A percentile compares a stretch with the other conserved stretches of the same genome.
Conservation (phyloP, 2,329 filamentous ascomycete genomes). For the Apiospora malaysiana region DNA sequence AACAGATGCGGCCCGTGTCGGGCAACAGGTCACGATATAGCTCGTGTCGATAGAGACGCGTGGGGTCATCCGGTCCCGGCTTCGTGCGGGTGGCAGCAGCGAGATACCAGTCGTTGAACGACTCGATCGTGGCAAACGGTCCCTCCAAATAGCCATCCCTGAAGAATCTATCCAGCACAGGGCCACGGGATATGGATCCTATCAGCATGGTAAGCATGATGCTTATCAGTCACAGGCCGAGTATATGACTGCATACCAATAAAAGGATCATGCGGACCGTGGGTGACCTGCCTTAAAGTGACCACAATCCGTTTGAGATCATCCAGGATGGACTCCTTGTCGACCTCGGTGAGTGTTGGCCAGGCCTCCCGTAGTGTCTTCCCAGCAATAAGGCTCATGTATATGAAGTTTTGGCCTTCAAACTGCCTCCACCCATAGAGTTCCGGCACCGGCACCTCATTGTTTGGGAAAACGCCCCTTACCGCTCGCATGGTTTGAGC, state of each 20-base stretch:
- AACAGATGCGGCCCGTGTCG: constrained; percentile 30
- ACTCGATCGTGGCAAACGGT: constrained; percentile 28
- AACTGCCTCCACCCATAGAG: constrained; percentile 26
- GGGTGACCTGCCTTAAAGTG: constrained; percentile 24
- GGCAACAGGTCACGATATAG: constrained; percentile 26
- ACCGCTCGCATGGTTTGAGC: constrained; percentile 26
- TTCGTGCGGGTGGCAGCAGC: constrained; percentile 30
- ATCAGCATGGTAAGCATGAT: not conserved
- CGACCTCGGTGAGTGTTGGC: constrained; percentile 26
- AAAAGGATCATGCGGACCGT: constrained; percentile 27
- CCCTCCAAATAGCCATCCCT: constrained; percentile 30
- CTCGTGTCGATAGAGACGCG: constrained; percentile 9
- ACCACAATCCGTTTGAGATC: constrained; percentile 27
- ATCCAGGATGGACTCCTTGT: constrained; percentile 33
- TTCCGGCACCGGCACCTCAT: constrained; percentile 25
- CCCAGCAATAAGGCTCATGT: constrained; percentile 26
- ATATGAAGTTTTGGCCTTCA: constrained; percentile 21
- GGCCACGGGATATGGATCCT: constrained; percentile 32
- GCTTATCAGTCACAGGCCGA: constrained; percentile 9
- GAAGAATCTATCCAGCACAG: constrained; percentile 33
- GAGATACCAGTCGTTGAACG: constrained; percentile 33
- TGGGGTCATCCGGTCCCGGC: constrained; percentile 21
- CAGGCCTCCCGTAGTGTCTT: constrained; percentile 30
- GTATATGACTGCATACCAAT: constrained; percentile 27
- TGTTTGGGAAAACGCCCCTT: constrained; percentile 20